phyloP scores from a whole-genome alignment of 2,329 filamentous ascomycete genomes.

The Ramichloridium luteum region DNA sequence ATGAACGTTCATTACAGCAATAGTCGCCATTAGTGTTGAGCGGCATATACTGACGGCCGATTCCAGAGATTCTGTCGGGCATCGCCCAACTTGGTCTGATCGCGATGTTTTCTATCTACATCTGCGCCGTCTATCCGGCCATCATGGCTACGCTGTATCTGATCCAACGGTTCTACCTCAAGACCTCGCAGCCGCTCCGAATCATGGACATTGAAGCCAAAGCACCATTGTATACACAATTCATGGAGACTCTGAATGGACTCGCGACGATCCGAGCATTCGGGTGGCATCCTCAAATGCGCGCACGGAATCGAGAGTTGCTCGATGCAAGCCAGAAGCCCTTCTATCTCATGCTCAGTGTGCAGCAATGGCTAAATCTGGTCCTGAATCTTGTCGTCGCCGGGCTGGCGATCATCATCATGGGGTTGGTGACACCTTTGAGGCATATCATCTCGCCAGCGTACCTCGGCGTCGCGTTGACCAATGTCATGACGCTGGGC shows the following conservation, averaged over 20 bases:
- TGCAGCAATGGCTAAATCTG: slow-evolving; percentile 34
- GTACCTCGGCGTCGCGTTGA: background rate
- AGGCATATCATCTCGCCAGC: too few species aligned
- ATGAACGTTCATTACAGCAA: too few species aligned
- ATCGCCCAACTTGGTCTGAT: too few species aligned
- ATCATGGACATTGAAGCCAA: slow-evolving; percentile 43
- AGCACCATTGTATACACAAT: slow-evolving; percentile 39
- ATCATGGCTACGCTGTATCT: slow-evolving; percentile 23
- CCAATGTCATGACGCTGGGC: background rate
- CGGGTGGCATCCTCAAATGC: slow-evolving; percentile 31
- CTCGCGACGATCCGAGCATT: slow-evolving; percentile 41
- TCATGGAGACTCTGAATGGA: slow-evolving; percentile 39
- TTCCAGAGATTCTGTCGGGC: too few species aligned
- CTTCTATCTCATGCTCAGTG: slow-evolving; percentile 33
- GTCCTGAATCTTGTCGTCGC: slow-evolving; percentile 26
- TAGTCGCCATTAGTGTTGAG: too few species aligned
- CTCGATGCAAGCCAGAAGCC: slow-evolving; percentile 33
- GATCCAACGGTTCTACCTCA: slow-evolving; percentile 36
- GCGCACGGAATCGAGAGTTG: slow-evolving; percentile 25
- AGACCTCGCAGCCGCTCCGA: slow-evolving; percentile 37
- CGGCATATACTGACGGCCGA: too few species aligned
- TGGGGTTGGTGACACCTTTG: background rate
- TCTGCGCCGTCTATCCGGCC: slow-evolving; percentile 29
- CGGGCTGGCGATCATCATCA: slow-evolving; percentile 1
- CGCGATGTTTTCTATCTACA: too few species aligned